phyloP scores from a whole-genome alignment of 2,329 filamentous ascomycete species.

The Fusarium sp. region DNA sequence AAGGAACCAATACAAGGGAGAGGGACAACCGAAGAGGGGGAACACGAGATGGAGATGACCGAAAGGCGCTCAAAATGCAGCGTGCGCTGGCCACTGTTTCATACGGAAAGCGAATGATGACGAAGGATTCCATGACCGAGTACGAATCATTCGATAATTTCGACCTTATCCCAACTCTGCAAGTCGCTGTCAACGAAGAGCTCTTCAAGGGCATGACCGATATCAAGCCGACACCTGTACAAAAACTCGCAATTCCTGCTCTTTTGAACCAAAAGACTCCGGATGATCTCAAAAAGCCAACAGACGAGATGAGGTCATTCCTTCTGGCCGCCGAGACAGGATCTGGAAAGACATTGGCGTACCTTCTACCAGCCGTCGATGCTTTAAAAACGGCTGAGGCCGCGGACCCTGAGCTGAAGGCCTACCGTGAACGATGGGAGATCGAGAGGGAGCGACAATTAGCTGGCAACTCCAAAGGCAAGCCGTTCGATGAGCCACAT shows the following conservation, averaged over 20 bases:
- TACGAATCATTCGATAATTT: slow-evolving; percentile 86
- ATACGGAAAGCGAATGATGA: slow-evolving; percentile 71
- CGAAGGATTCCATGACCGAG: slow-evolving; percentile 69
- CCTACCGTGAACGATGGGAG: slow-evolving; percentile 66
- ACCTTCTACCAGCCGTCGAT: slow-evolving; percentile 85
- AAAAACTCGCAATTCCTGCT: slow-evolving; percentile 87
- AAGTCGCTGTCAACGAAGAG: slow-evolving; percentile 77
- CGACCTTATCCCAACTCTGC: slow-evolving; percentile 75
- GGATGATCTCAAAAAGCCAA: slow-evolving; percentile 46
- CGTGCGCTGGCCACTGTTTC: slow-evolving; percentile 78
- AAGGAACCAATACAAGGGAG: slow-evolving; percentile 40
- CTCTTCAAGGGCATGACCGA: slow-evolving; percentile 80
- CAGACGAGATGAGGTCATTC: slow-evolving; percentile 64
- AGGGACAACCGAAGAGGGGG: slow-evolving; percentile 52
- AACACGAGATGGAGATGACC: slow-evolving; percentile 51
- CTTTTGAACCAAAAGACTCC: slow-evolving; percentile 69
- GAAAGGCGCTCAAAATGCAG: slow-evolving; percentile 95
- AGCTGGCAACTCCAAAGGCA: slow-evolving; percentile 65
- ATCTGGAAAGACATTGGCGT: slow-evolving; percentile 95
- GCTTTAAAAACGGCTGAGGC: slow-evolving; percentile 82
- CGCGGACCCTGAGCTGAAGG: slow-evolving; percentile 66
- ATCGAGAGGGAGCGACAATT: slow-evolving; percentile 68
- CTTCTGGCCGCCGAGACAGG: slow-evolving; percentile 95
- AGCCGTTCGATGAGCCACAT: slow-evolving; percentile 75
- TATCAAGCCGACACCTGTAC: slow-evolving; percentile 86